Percentiles rank a stretch among this genome's conserved stretches.
Evolutionary conservation across 345 rosid species (phyloP).

Genomic region (Boechera divaricarpa): DNA sequence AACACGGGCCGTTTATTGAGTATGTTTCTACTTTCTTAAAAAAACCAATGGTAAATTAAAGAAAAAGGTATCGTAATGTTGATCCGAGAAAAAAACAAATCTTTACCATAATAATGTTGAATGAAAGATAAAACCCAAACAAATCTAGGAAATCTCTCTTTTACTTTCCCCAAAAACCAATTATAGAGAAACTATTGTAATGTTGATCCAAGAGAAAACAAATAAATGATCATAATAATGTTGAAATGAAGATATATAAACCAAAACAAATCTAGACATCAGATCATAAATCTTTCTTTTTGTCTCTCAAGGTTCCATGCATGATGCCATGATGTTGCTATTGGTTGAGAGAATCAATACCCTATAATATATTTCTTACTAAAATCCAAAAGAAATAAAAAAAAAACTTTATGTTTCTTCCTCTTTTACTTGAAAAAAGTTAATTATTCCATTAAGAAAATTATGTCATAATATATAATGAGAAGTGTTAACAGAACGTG

Average conservation of each 20-base stretch:
- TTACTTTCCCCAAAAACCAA: neutral
- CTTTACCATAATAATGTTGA: neutral
- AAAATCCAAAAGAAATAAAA: constrained; percentile 23
- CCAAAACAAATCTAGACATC: constrained; percentile 42
- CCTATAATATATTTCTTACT: constrained; percentile 6
- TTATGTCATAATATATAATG: constrained; percentile 2
- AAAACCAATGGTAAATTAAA: neutral
- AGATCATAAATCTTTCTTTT: constrained; percentile 35
- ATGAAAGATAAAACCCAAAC: neutral
- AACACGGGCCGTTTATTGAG: neutral
- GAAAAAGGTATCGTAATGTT: neutral
- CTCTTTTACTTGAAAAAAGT: neutral
- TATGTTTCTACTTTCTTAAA: neutral
- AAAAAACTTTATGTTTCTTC: neutral
- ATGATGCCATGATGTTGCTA: constrained; percentile 40
- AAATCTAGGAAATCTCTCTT: neutral
- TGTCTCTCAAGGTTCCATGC: constrained; percentile 45
- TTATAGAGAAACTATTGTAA: neutral
- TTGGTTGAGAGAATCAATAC: constrained; percentile 42
- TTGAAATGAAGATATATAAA: constrained; percentile 22
- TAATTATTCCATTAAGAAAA: constrained; percentile 21
- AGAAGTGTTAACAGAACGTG: constrained; percentile 15
- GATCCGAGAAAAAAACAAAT: neutral
- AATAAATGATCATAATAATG: constrained; percentile 11
- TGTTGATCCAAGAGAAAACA: neutral